A percentile compares a stretch with the other conserved stretches of the same genome.
phyloP scores from a whole-genome alignment of 2,329 filamentous ascomycete species.

The Hymenoscyphus linearis region DNA sequence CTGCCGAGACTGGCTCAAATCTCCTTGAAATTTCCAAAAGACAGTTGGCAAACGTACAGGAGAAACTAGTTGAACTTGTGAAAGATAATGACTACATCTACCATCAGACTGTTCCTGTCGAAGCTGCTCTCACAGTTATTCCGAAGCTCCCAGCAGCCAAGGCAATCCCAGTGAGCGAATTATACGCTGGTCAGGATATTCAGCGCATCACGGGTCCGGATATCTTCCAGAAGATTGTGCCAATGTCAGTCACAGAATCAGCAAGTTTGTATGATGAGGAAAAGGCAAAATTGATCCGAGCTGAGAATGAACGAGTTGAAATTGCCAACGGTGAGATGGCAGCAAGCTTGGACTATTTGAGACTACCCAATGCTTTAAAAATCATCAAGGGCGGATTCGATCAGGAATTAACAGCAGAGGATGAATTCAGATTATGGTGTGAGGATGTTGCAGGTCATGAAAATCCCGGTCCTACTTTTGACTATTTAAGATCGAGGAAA shows the following conservation, averaged over 20 bases:
- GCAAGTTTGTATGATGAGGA: conserved; percentile 97
- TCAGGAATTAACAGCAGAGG: conserved; percentile 79
- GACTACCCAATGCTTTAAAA: conserved; percentile 81
- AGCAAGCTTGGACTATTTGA: conserved; percentile 87
- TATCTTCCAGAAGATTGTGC: conserved; percentile 94
- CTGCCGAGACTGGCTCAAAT: conserved; percentile 67
- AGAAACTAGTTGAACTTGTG: conserved; percentile 67
- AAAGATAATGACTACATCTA: conserved; percentile 99
- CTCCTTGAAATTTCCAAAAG: conserved; percentile 80
- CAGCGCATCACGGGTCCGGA: conserved; percentile 95
- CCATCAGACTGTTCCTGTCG: conserved; percentile 83
- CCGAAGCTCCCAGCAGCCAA: conserved; percentile 92
- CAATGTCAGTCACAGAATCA: conserved; percentile 91
- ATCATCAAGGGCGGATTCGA: conserved; percentile 91
- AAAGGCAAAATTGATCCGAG: conserved; percentile 90
- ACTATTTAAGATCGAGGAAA: conserved; percentile 72
- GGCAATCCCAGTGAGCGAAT: conserved; percentile 90
- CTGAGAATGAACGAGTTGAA: conserved; percentile 90
- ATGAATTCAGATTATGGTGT: conserved; percentile 92
- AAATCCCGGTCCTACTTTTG: conserved; percentile 72
- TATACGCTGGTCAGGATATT: conserved; percentile 96
- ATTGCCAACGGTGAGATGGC: conserved; percentile 94
- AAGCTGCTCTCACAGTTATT: conserved; percentile 75
- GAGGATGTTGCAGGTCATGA: conserved; percentile 85
- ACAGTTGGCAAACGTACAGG: conserved; percentile 74